Percentiles rank a stretch among this genome's conserved stretches.
Conservation (phyloP, 495 filamentous ascomycete genomes). For the Podospora fimiseda region DNA sequence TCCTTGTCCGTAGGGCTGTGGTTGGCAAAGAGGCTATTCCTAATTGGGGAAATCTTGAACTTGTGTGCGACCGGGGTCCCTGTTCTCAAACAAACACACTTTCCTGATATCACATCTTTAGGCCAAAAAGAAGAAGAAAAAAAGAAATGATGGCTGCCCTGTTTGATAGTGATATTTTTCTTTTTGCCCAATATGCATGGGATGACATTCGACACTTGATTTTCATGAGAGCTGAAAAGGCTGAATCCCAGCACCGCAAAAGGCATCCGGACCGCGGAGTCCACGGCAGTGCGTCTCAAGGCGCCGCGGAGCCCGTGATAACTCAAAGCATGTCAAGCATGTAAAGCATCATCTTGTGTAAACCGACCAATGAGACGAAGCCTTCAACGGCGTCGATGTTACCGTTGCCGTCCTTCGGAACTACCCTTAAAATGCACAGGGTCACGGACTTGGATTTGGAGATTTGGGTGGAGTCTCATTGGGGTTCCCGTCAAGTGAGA, state of each 20-base stretch:
- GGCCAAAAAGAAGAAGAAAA: not conserved
- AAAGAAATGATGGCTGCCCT: no score
- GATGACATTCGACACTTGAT: no score
- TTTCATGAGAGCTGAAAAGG: no score
- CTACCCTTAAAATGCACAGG: not conserved
- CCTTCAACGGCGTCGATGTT: not conserved
- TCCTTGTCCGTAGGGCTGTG: slow-evolving; percentile 5
- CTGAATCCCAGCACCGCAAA: no score
- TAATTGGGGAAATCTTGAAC: not conserved
- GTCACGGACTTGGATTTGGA: not conserved
- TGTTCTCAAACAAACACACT: not conserved
- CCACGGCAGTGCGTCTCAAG: not conserved
- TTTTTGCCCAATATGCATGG: no score
- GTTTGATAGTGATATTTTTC: no score
- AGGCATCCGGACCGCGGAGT: not conserved
- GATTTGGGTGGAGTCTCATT: not conserved
- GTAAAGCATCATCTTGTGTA: not conserved
- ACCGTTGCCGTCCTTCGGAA: not conserved
- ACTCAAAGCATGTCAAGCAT: not conserved
- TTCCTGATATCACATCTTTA: not conserved
- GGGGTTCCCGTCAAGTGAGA: not conserved
- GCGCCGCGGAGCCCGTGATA: not conserved
- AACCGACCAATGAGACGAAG: not conserved
- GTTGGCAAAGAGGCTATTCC: not conserved
- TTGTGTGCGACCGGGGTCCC: not conserved